Conservation (phyloP, 768 basidiomycete genomes). For the Mycena epipterygia region DNA sequence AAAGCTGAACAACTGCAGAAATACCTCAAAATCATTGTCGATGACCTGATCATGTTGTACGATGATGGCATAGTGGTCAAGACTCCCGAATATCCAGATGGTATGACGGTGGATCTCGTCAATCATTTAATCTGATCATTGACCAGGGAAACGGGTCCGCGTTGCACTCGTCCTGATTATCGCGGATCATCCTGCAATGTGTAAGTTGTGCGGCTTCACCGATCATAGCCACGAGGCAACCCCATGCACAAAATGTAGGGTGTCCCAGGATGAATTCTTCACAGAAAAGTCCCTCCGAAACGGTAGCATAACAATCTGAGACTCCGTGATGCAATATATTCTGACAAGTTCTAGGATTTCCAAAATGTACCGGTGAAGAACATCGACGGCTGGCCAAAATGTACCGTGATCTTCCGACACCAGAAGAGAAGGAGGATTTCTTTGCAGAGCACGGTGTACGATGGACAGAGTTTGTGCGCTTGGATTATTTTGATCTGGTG, state of each 20-base stretch:
- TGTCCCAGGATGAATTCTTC: conserved; percentile 31
- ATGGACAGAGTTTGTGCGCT: conserved; percentile 34
- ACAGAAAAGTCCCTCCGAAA: no score
- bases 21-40: conserved; percentile 41
- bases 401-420: not conserved
- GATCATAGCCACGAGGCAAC: conserved; percentile 37
- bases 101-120: conserved; percentile 18
- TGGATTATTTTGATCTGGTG: conserved; percentile 40
- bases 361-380: not conserved
- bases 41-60: conserved; percentile 45
- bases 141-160: conserved; percentile 24
- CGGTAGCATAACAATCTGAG: conserved; percentile 27
- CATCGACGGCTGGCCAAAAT: no score
- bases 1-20: conserved; percentile 41
- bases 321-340: not conserved
- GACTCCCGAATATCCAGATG: conserved; percentile 36
- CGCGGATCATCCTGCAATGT: conserved; percentile 46
- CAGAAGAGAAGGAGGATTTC: conserved; percentile 4
- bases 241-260: conserved; percentile 42
- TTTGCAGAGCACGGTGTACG: conserved; percentile 35
- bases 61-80: conserved; percentile 37
- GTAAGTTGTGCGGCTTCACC: conserved; percentile 42
- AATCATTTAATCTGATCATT: not conserved
- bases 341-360: not conserved
- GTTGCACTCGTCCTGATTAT: conserved; percentile 42